A percentile compares a stretch with the other conserved stretches of the same genome.
phyloP scores from a whole-genome alignment of 2,329 filamentous ascomycete genomes.

The Trichoderma atrobrunneum region DNA sequence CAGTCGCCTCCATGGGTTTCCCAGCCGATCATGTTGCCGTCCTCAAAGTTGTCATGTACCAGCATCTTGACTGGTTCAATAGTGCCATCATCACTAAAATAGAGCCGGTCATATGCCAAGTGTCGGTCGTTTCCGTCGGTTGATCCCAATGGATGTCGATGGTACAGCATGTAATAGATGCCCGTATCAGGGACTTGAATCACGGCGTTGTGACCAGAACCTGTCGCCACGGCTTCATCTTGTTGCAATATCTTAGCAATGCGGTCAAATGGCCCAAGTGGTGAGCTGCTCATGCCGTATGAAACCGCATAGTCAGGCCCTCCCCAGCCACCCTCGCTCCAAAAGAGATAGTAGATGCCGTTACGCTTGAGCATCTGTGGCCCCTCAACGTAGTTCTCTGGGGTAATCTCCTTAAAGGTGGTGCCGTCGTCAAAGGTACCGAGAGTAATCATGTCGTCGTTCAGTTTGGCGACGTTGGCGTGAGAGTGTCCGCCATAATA shows the following conservation, averaged over 20 bases:
- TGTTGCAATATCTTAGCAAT: conserved; percentile 42
- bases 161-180: conserved; percentile 48
- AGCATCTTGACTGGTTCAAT: conserved; percentile 45
- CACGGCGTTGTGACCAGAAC: conserved; percentile 44
- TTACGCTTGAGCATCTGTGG: conserved; percentile 46
- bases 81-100: conserved; percentile 43
- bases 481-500: conserved; percentile 41
- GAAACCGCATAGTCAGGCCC: conserved; percentile 47
- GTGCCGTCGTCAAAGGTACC: conserved; percentile 41
- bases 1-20: conserved; percentile 25
- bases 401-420: conserved; percentile 45
- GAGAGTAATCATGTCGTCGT: conserved; percentile 41
- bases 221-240: conserved; percentile 40
- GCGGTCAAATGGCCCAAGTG: conserved; percentile 42
- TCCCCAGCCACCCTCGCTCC: conserved; percentile 47
- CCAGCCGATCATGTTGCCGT: conserved; percentile 40
- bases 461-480: conserved; percentile 42
- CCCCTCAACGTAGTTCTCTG: conserved; percentile 36
- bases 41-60: conserved; percentile 42
- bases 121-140: conserved; percentile 45
- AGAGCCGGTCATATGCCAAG: conserved; percentile 47
- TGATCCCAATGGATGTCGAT: conserved; percentile 43
- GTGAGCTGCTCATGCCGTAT: conserved; percentile 41
- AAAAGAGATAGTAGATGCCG: conserved; percentile 46
- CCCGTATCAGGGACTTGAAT: conserved; percentile 45